Evolutionary conservation across 2,329 filamentous ascomycete genomes (phyloP).

Genomic region (Ophiostoma quercus): DNA sequence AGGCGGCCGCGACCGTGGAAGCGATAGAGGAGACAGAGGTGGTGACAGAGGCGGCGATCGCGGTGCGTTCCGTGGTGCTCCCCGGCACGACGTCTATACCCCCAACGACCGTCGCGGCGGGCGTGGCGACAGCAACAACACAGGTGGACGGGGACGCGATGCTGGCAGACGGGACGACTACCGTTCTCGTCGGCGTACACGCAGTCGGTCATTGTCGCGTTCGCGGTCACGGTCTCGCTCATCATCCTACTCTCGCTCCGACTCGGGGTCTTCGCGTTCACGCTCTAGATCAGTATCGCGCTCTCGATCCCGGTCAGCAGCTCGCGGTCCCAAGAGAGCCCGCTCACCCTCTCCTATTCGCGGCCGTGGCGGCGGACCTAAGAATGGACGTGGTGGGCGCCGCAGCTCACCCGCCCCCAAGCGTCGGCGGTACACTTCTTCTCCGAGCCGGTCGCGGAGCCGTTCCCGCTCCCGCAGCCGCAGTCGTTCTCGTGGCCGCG

Average conservation of each 20-base stretch:
- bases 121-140: conserved; percentile 35
- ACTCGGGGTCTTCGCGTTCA: conserved; percentile 35
- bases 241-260: conserved; percentile 31
- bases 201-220: conserved; percentile 37
- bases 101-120: conserved; percentile 44
- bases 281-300: conserved; percentile 20
- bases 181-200: conserved; percentile 23
- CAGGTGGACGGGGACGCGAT: conserved; percentile 28
- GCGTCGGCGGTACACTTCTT: conserved; percentile 47
- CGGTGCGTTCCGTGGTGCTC: conserved; percentile 31
- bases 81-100: conserved; percentile 48
- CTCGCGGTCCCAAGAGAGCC: conserved; percentile 12
- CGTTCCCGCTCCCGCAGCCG: conserved; percentile 42
- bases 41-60: conserved; percentile 29
- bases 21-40: conserved; percentile 38
- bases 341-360: conserved; percentile 18
- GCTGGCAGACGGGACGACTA: conserved; percentile 10
- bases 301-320: conserved; percentile 15
- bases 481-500: conserved; percentile 43
- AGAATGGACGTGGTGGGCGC: conserved; percentile 36
- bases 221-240: conserved; percentile 29
- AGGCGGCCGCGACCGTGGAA: conserved; percentile 39
- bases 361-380: conserved; percentile 31
- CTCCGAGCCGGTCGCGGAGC: conserved; percentile 43
- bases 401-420: conserved; percentile 40